These are phyloP conservation scores for Yueomyces sp. DNA, from an alignment of 1,139 yeast species.

Conservation along the genomic window DNA sequence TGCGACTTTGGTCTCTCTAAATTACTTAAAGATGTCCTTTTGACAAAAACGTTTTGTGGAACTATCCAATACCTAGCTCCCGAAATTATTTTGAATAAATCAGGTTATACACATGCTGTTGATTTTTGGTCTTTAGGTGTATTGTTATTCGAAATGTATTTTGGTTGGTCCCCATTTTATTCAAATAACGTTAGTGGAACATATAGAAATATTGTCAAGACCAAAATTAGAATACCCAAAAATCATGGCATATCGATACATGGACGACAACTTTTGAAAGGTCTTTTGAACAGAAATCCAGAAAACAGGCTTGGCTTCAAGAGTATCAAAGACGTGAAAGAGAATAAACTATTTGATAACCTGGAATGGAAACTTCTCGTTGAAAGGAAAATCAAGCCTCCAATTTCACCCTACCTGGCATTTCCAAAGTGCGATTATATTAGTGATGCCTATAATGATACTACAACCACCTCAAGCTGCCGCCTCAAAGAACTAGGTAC, in stretches of 20 bases:
- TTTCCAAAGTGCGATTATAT: too few relatives aligned
- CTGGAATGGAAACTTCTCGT: conserved; percentile 76
- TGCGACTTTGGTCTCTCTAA: conserved; percentile 96
- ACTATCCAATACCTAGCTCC: conserved; percentile 89
- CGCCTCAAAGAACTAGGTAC: too few relatives aligned
- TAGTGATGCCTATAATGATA: neutral
- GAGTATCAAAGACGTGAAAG: conserved; percentile 85
- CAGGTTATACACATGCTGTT: conserved; percentile 78
- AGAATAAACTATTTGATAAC: conserved; percentile 68
- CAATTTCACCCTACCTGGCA: neutral
- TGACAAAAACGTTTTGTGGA: conserved; percentile 29
- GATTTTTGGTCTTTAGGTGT: conserved; percentile 83
- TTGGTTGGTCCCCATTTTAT: conserved; percentile 99
- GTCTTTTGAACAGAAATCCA: conserved; percentile 87
- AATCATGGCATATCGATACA: conserved; percentile 74
- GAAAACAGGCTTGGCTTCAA: conserved; percentile 86
- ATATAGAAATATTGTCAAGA: conserved; percentile 97
- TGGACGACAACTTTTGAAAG: conserved; percentile 90
- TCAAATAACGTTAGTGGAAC: conserved; percentile 96
- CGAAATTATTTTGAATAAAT: conserved; percentile 67
- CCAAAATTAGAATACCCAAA: conserved; percentile 92
- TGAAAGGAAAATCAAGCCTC: conserved; percentile 40
- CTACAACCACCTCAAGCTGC: too few relatives aligned
- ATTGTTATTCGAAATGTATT: conserved; percentile 76
- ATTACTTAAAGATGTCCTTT: conserved; percentile 31